Base-by-base conservation (phyloP, 2,329 filamentous ascomycete genomes). In the Xylariaceae sp. region DNA sequence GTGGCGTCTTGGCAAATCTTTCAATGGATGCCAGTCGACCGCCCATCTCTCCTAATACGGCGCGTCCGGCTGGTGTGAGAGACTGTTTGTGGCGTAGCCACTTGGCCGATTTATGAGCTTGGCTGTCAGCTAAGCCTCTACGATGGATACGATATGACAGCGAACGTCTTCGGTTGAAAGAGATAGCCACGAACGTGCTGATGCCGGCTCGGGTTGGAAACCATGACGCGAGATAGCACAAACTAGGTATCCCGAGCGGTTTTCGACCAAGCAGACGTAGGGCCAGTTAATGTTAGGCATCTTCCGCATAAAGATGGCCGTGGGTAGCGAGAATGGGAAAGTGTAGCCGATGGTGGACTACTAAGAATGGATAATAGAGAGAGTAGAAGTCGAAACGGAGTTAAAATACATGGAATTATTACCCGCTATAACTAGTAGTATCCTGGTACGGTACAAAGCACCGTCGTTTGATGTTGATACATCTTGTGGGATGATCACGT, bases 171-270 rank as follows among this genome's bases (percentile, higher is more conserved):
- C n/a, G 54, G 51, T 2, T n/a, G 23, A 69, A 70, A 56, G 54
- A 58, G 19, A 53, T 53, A 10, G 67, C 70, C 56, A 70, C 69
- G 14, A 56, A 69, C 21, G 58, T 65, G 45, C 60, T 69, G 23
- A 60, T 67, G 50, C 67, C 69, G 1, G 50, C 52, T 3, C n/a
- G n/a, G n/a, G n/a, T 42, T 67, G 10, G 56, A 59, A 45, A 54
- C 47, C 9, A 20, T 61, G 9, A 65, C 63, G 2, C 63, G 60
- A 0, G 59, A 55, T 1, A 47, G 44, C n/a, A 60, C 61, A 5
- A 53, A 65, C 2, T 75, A 75, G 52, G 52, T 73, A 65, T 77
- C 76, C 54, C 75, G 80, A 65, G 73, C 70, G 0, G 72, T 76
- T 60, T 73, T 72, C 16, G 60, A 65, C 19, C 62, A 73, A n/a